These are phyloP conservation scores for Pythium chondricola DNA, from an alignment of 352 stramenopile genomes.

Conservation along the genomic window DNA sequence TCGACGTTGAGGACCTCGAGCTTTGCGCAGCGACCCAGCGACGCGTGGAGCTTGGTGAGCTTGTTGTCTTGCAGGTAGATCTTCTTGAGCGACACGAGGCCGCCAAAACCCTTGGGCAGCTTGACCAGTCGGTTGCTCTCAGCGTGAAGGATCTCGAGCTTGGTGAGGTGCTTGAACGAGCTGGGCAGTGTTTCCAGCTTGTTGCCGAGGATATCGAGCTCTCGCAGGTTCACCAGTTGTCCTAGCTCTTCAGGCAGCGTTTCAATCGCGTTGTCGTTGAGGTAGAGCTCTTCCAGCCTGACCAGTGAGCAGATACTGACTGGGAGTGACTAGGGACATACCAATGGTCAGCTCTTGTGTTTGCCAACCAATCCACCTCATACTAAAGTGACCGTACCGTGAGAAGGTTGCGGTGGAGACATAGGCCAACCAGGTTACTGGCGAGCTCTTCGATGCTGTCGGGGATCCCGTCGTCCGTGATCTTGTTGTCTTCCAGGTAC, in stretches of 20 bases:
- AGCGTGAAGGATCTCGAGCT: slow-evolving; percentile 77
- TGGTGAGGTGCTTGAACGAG: slow-evolving; percentile 57
- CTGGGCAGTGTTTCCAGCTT: slow-evolving; percentile 51
- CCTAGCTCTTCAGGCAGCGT: slow-evolving; percentile 68
- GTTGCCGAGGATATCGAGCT: slow-evolving; percentile 76
- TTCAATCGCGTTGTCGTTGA: slow-evolving; percentile 72
- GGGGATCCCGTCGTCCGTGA: slow-evolving; percentile 58
- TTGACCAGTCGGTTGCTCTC: slow-evolving; percentile 70
- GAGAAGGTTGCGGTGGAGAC: slow-evolving; percentile 75
- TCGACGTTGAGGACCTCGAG: slow-evolving; percentile 84
- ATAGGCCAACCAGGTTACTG: slow-evolving; percentile 53
- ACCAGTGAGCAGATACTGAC: slow-evolving; percentile 53
- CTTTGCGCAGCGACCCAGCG: slow-evolving; percentile 63
- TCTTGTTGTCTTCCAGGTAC: slow-evolving; percentile 83
- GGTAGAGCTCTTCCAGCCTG: slow-evolving; percentile 78
- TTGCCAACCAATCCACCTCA: no score
- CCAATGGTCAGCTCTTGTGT: no score
- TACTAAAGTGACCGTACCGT: slow-evolving; percentile 27
- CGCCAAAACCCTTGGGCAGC: slow-evolving; percentile 73
- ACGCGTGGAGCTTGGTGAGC: slow-evolving; percentile 73
- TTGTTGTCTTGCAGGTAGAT: slow-evolving; percentile 84
- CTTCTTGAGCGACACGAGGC: slow-evolving; percentile 58
- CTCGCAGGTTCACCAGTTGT: slow-evolving; percentile 59
- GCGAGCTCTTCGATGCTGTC: slow-evolving; percentile 37
- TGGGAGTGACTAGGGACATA: slow-evolving; percentile 37